Percentiles rank a stretch among this genome's conserved stretches.
phyloP scores from a whole-genome alignment of 1,284 basidiomycete genomes.

The Entoloma clypeatum region DNA sequence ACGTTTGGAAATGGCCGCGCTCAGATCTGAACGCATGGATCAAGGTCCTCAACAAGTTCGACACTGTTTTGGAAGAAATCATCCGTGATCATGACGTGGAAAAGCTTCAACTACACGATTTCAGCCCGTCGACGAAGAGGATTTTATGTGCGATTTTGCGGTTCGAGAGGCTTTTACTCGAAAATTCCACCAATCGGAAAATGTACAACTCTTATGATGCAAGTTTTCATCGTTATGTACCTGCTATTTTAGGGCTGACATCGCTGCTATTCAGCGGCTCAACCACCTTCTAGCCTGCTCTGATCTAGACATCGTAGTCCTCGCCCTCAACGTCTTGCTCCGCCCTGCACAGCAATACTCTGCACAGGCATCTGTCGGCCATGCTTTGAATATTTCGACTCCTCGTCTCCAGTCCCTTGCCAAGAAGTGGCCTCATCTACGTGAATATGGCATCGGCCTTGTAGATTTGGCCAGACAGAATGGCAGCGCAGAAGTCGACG shows the following conservation, averaged over 20 bases:
- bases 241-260: conserved; percentile 14
- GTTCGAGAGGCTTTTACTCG: conserved; percentile 87
- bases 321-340: conserved; percentile 82
- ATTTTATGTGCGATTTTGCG: conserved; percentile 80
- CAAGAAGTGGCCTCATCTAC: conserved; percentile 71
- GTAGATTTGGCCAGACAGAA: conserved; percentile 61
- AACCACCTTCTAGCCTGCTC: conserved; percentile 86
- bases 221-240: conserved; percentile 32
- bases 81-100: conserved; percentile 84
- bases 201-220: conserved; percentile 97
- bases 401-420: conserved; percentile 67
- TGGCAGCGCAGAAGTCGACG: conserved; percentile 49
- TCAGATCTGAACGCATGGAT: conserved; percentile 98
- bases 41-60: conserved; percentile 93
- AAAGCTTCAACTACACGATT: conserved; percentile 77
- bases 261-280: conserved; percentile 59
- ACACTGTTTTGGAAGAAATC: conserved; percentile 79
- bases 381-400: conserved; percentile 74
- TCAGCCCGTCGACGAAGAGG: conserved; percentile 75
- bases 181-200: conserved; percentile 98
- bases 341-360: conserved; percentile 96
- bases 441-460: conserved; percentile 69
- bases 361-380: conserved; percentile 72
- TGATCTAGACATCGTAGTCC: conserved; percentile 86
- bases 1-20: conserved; percentile 91